phyloP scores from a whole-genome alignment of 441 rosid genomes.

The Capsella rubella region DNA sequence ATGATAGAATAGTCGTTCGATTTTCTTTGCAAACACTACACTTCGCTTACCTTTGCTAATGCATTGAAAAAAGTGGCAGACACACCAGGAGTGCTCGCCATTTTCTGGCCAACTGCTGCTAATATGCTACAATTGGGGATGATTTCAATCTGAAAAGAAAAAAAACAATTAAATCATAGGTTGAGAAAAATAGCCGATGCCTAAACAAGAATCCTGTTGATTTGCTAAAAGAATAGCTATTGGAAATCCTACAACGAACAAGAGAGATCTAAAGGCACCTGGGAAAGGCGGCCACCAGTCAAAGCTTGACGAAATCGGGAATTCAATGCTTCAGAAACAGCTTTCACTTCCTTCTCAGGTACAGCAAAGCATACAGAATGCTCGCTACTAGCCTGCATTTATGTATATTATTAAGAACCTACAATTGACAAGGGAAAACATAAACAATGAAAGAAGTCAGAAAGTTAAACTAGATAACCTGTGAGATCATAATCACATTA shows the following conservation, averaged over 20 bases:
- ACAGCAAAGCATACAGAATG: constrained; percentile 99
- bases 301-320: constrained; percentile 87
- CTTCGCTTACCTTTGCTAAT: constrained; percentile 74
- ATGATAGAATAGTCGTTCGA: background rate
- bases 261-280: constrained; percentile 56
- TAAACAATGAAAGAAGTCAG: constrained; percentile 14
- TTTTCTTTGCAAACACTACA: constrained; percentile 14
- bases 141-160: constrained; percentile 63
- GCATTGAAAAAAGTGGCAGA: constrained; percentile 94
- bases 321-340: constrained; percentile 83
- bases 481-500: constrained; percentile 97
- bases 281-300: constrained; percentile 92
- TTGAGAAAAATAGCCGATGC: constrained; percentile 28
- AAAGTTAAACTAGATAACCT: constrained; percentile 51
- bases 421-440: constrained; percentile 51
- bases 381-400: constrained; percentile 91
- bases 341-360: constrained; percentile 93
- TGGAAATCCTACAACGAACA: constrained; percentile 12
- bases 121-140: constrained; percentile 91
- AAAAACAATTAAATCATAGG: constrained; percentile 5
- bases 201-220: background rate
- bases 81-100: constrained; percentile 98
- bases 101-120: constrained; percentile 97
- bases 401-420: constrained; percentile 68
- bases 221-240: constrained; percentile 5